Base-by-base conservation (phyloP, 2,329 filamentous ascomycete genomes). In the Cyclaneusma minus region DNA sequence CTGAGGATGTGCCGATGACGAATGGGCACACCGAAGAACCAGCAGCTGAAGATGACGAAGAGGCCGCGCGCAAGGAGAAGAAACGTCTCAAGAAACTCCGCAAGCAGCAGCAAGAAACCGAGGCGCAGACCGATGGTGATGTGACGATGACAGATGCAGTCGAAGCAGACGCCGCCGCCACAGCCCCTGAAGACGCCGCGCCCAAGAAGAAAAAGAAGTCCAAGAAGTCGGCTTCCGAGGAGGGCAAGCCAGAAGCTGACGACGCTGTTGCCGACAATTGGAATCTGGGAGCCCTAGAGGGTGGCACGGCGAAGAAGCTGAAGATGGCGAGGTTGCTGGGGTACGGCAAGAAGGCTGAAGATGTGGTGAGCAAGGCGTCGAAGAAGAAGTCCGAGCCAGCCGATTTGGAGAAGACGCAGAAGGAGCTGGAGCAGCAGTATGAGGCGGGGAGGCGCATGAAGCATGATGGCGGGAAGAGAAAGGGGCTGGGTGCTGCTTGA, bases 371-470 rank as follows among this genome's bases (percentile, higher is more conserved):
- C 7, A 13, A 7, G 9, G 9, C n/a, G 6, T 25, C 25, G 21
- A 34, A 17, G 29, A 32, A 29, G 6, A 32, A 27, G 7, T 32
- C 29, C 2, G 20, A 25, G 2, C 11, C 19, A 11, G 16, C 10
- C 5, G 30, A 36, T 14, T 41, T 50, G 20, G 24, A 30, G 9
- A 40, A 39, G 22, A 37, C 47, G 9, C 38, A 52, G 30, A 40
- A 28, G 19, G 49, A 52, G 22, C 35, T 53, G 16, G 48, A 51
- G 33, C 40, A 37, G 24, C 50, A 53, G 27, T 52, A 46, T 28
- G 42, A 48, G 24, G 37, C 38, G n/a, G 47, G 50, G 7, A 43
- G 50, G 25, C 43, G 41, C 19, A 42, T 51, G 43, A 52, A 50
- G 39, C 40, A 49, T 33, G 48, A 49, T 34, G 38, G 39, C 6